phyloP scores from a whole-genome alignment of 305 asterid species.

The Solanum hybrid region DNA sequence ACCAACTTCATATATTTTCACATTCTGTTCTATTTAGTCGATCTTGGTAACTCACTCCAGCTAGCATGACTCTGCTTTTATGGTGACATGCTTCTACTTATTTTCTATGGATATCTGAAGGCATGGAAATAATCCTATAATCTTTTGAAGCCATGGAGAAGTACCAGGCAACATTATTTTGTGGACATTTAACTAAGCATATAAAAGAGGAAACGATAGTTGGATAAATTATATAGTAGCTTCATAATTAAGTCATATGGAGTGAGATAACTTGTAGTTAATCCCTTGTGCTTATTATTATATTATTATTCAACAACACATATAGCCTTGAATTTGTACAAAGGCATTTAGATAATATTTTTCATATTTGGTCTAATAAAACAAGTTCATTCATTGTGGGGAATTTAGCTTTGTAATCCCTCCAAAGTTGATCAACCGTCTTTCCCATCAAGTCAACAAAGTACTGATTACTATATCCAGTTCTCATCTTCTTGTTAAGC shows the following conservation, averaged over 20 bases:
- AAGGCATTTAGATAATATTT: neutral
- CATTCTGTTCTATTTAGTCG: neutral
- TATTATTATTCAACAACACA: too few species aligned
- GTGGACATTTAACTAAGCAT: neutral
- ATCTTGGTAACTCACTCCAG: neutral
- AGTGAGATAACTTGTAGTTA: neutral
- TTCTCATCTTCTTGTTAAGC: conserved; percentile 41
- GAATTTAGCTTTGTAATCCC: conserved; percentile 46
- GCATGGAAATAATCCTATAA: neutral
- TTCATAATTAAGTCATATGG: neutral
- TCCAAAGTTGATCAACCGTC: conserved; percentile 41
- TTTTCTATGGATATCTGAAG: neutral
- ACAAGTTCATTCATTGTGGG: neutral
- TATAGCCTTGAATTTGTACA: neutral
- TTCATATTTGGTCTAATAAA: neutral
- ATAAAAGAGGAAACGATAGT: neutral
- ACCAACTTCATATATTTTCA: neutral
- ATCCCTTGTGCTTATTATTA: neutral
- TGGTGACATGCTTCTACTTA: neutral
- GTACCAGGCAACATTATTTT: neutral
- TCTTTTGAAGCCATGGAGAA: neutral
- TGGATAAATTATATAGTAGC: neutral
- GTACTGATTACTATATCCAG: conserved; percentile 23
- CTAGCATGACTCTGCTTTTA: neutral
- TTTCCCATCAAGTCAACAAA: conserved; percentile 41